Conservation (phyloP, 192 early-diverging fungal species). For the Gonapodya prolifera region DNA sequence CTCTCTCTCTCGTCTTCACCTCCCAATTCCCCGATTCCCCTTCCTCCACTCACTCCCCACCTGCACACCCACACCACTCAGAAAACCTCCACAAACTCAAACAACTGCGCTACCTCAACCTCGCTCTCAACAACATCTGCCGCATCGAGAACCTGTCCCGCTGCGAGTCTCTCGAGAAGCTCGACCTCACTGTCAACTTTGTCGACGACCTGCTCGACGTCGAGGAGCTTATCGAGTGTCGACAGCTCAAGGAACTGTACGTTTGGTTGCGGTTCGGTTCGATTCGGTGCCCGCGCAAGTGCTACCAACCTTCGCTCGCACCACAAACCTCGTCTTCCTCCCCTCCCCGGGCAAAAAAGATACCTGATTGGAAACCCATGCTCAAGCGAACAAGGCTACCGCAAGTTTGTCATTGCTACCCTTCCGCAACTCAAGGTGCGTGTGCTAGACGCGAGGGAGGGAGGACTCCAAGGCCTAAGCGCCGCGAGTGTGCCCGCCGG, state of each 20-base stretch:
- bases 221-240: constrained; percentile 24
- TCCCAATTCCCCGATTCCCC: background rate
- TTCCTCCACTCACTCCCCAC: no score
- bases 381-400: constrained; percentile 30
- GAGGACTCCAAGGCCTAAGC: background rate
- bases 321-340: background rate
- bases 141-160: constrained; percentile 41
- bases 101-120: constrained; percentile 37
- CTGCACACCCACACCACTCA: constrained; percentile 8
- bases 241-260: constrained; percentile 30
- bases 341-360: constrained; percentile 9
- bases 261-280: constrained; percentile 5
- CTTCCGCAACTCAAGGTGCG: constrained; percentile 40
- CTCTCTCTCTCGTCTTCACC: background rate
- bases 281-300: no score
- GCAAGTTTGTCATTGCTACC: constrained; percentile 32
- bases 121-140: constrained; percentile 44
- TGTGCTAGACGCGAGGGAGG: background rate
- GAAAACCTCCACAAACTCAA: constrained; percentile 46
- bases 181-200: constrained; percentile 51
- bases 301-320: background rate
- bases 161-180: constrained; percentile 39
- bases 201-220: constrained; percentile 33
- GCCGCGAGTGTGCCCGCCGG: no score
- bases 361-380: constrained; percentile 43